These are phyloP conservation scores for Arachnomyces sp. DNA, from an alignment of 2,329 filamentous ascomycete species.

Conservation along the genomic window DNA sequence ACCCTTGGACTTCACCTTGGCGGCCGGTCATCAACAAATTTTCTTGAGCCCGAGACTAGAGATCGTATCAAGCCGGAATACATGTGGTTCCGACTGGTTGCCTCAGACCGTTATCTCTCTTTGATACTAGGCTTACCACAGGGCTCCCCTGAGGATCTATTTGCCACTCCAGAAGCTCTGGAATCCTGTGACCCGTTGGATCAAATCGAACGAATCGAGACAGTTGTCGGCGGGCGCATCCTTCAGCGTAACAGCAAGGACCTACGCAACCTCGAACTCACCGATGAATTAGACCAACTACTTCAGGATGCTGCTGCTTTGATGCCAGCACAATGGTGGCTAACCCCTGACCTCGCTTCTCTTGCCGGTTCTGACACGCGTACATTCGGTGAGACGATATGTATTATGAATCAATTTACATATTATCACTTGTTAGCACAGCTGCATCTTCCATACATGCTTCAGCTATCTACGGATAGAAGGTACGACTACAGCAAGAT, in stretches of 20 bases:
- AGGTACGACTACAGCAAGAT: conserved; percentile 43
- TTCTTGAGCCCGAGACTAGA: conserved; percentile 12
- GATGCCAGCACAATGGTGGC: conserved; percentile 45
- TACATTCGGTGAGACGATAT: conserved; percentile 24
- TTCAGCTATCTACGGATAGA: conserved; percentile 26
- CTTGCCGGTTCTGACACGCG: conserved; percentile 12
- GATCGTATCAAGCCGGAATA: conserved; percentile 13
- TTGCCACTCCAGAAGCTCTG: conserved; percentile 18
- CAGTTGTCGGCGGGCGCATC: conserved; percentile 37
- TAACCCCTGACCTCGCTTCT: conserved; percentile 18
- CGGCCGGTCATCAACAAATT: conserved; percentile 13
- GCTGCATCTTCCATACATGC: conserved; percentile 49
- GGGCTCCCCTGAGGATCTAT: conserved; percentile 16
- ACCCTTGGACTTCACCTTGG: conserved; percentile 33
- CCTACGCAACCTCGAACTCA: conserved; percentile 30
- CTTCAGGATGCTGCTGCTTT: conserved; percentile 36
- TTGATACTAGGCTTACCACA: conserved; percentile 36
- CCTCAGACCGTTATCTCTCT: conserved; percentile 30
- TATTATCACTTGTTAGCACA: conserved; percentile 46
- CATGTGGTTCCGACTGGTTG: conserved; percentile 34
- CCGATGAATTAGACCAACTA: conserved; percentile 39
- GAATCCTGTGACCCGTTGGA: conserved; percentile 30
- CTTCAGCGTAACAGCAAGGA: conserved; percentile 39
- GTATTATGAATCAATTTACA: conserved; percentile 42
- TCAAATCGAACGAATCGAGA: conserved; percentile 39